Evolutionary conservation across 495 filamentous ascomycete genomes (phyloP).

Genomic region (Astrothelium subdiscretum): DNA sequence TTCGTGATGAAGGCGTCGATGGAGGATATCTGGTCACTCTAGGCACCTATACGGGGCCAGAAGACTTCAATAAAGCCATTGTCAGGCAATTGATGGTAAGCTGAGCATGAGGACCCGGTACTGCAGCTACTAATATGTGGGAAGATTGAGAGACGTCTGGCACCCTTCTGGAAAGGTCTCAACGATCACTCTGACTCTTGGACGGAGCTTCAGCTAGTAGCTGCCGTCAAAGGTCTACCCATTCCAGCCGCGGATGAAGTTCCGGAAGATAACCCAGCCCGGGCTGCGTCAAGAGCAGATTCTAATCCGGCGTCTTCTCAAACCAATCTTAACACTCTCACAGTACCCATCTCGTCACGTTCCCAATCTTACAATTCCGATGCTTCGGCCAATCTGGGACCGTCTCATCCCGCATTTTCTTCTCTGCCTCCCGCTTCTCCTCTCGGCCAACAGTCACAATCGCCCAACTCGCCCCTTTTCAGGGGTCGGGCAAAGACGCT

Average conservation of each 20-base stretch:
- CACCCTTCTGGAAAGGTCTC: constrained; percentile 90
- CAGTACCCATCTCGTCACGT: constrained; percentile 61
- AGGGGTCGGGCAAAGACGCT: constrained; percentile 69
- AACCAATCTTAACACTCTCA: constrained; percentile 51
- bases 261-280: constrained; percentile 48
- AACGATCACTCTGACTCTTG: constrained; percentile 81
- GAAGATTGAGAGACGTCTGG: constrained; percentile 82
- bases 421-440: constrained; percentile 32
- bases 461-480: constrained; percentile 45
- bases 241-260: constrained; percentile 77
- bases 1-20: constrained; percentile 87
- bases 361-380: constrained; percentile 70
- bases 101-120: background rate
- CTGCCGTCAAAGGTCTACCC: constrained; percentile 72
- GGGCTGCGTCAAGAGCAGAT: constrained; percentile 28
- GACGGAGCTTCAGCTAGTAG: constrained; percentile 88
- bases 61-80: constrained; percentile 84
- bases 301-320: constrained; percentile 31
- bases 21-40: constrained; percentile 91
- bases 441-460: constrained; percentile 47
- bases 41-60: constrained; percentile 79
- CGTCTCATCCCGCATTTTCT: constrained; percentile 36
- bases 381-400: constrained; percentile 37
- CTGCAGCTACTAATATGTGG: constrained; percentile 1
- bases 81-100: constrained; percentile 88